Conservation (phyloP, 257 asterid genomes). For the Ballota nigra region DNA sequence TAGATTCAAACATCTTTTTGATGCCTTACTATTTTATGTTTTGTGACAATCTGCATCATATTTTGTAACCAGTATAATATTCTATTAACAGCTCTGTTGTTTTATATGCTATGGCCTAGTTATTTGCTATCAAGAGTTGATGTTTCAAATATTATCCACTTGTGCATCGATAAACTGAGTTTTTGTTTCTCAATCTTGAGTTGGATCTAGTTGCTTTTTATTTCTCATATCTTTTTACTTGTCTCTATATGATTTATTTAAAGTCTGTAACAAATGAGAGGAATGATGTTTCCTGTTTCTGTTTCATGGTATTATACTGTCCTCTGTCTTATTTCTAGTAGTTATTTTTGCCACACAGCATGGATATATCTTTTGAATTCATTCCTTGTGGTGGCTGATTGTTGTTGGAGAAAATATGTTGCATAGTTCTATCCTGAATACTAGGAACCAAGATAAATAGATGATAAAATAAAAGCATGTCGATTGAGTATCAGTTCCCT, state of each 20-base stretch:
- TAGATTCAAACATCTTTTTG: neutral
- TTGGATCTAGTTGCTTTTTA: neutral
- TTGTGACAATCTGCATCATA: constrained; percentile 4
- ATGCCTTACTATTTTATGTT: constrained; percentile 8
- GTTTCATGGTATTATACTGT: neutral
- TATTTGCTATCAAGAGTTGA: neutral
- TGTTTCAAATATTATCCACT: neutral
- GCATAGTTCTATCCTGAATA: neutral
- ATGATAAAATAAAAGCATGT: neutral
- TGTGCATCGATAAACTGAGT: neutral
- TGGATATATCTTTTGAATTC: neutral
- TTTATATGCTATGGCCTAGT: neutral
- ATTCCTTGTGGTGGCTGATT: neutral
- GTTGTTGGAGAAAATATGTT: neutral
- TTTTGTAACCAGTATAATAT: neutral
- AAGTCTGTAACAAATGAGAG: neutral
- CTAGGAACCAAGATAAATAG: neutral
- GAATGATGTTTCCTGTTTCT: neutral
- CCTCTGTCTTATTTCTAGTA: neutral
- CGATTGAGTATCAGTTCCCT: neutral
- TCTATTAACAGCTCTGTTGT: constrained; percentile 3
- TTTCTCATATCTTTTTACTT: constrained; percentile 5
- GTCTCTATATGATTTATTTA: neutral
- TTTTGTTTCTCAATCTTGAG: neutral
- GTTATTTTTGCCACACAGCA: neutral